Base-by-base conservation (phyloP, 2,329 filamentous ascomycete species). In the Fusarium humuli region DNA sequence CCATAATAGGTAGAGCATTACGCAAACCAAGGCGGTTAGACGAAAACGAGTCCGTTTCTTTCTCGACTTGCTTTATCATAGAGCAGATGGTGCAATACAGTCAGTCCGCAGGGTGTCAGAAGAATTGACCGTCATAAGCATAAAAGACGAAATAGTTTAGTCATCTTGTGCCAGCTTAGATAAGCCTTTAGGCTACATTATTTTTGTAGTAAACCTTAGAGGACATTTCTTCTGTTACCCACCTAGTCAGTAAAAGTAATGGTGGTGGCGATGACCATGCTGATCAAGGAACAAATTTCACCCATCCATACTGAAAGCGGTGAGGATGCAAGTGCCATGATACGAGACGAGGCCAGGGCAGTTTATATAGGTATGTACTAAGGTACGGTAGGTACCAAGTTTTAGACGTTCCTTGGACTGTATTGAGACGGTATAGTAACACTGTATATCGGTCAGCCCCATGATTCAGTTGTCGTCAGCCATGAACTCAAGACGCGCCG, bases 381-480 rank as follows among this genome's bases (percentile, higher is more conserved):
- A 42, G 27, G 25, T 48, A 32, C 13, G 20, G 7, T 30, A 41
- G 23, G 23, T 23, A 23, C 23, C 6, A 23, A 23, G 14, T 25
- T 20, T 42, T 10, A 7, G 34, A 37, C 34, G n/a, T n/a, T 7
- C 34, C 10, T 12, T 37, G 18, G 34, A 65, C 50, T 53, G 65
- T 66, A 57, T 46, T 30, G 41, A 37, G 48, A 54, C 41, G 14
- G n/a, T 42, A 41, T 40, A 45, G 42, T 25, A 48, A 40, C 46
- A 60, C 54, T 65, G 57, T 68, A 59, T 30, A 42, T 29, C 42
- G 6, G 12, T 20, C 20, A 53, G 18, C 37, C 40, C 57, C 46
- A 16, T 49, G 22, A 27, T 48, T 37, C 52, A 55, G 47, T 47
- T 52, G 67, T 70, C 63, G 54, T 68, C 63, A 71, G 67, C 67